Conservation (phyloP, 768 basidiomycete species). For the Tricholoma terreum region DNA sequence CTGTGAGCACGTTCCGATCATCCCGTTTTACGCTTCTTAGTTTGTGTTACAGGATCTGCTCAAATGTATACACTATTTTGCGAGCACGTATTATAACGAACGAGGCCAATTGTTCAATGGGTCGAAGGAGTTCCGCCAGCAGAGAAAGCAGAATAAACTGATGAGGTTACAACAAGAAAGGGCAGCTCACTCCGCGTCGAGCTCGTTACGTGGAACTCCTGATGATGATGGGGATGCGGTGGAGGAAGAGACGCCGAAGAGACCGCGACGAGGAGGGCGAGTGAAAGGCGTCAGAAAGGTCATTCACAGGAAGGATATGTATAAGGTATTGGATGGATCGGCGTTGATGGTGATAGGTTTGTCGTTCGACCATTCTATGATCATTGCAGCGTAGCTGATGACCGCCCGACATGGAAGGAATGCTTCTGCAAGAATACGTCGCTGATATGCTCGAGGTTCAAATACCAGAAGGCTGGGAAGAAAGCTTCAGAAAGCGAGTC, state of each 20-base stretch:
- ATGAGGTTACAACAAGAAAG: constrained; percentile 14
- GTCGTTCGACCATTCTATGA: constrained; percentile 11
- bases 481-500: constrained; percentile 19
- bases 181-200: constrained; percentile 9
- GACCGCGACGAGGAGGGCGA: constrained; percentile 12
- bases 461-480: constrained; percentile 48
- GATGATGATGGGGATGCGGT: constrained; percentile 10
- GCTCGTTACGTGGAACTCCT: background rate
- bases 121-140: constrained; percentile 43
- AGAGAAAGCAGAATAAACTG: constrained; percentile 33
- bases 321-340: constrained; percentile 69
- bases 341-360: constrained; percentile 70
- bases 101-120: constrained; percentile 56
- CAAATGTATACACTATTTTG: constrained; percentile 47
- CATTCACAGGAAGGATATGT: constrained; percentile 57
- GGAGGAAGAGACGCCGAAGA: constrained; percentile 7
- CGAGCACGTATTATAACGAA: constrained; percentile 55
- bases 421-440: constrained; percentile 68
- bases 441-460: constrained; percentile 37
- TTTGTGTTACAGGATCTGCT: constrained; percentile 40
- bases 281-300: constrained; percentile 19
- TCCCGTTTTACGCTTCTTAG: constrained; percentile 4
- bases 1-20: constrained; percentile 37
- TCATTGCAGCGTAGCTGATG: background rate
- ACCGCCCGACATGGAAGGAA: constrained; percentile 32